Base-by-base conservation (phyloP, 768 basidiomycete genomes). In the Phlebiopsis gigantea region DNA sequence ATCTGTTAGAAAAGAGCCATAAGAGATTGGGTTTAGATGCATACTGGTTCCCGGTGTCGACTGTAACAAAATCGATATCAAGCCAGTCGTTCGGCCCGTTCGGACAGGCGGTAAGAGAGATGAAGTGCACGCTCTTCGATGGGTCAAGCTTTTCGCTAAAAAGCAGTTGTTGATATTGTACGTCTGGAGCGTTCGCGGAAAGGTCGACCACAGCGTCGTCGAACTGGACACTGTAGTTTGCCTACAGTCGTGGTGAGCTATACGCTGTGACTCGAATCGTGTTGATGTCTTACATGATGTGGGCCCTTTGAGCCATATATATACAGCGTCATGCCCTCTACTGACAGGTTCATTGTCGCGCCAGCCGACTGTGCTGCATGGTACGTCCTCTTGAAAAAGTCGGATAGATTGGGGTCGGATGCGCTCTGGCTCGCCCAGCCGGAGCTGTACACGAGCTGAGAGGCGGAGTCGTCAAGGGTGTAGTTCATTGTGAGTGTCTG, bases 281-380 rank as follows among this genome's bases (percentile, higher is more conserved):
- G n/a, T n/a, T 19, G 22, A 25, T 30, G 8, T 58, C 68, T 55
- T 57, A 67, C 69, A 51, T 70, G 66, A n/a, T 53, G 55, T 9
- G 67, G 69, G 2, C 69, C 69, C 42, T 56, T 68, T 17, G 67
- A 65, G 17, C 69, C 69, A 34, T 62, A 70, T 28, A 70, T 26
- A 28, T 63, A 64, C 25, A 70, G 55, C 0, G 59, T 61, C 2
- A 58, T 52, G 30, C 66, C 69, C 7, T 15, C 24, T 44, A 66
- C 61, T 2, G 62, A 58, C 57, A 68, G 56, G 21, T 59, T 62
- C 39, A 67, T n/a, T n/a, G 45, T 60, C 17, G 69, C 65, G 26
- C 64, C 65, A 47, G 29, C 2, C 15, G 31, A 26, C 44, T 62
- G 55, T 5, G 67, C 63, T 46, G 57, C 63, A 51, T 70, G 69